Evolutionary conservation across 2,329 filamentous ascomycete genomes (phyloP).

Genomic region (Chaetomium olivaceum): DNA sequence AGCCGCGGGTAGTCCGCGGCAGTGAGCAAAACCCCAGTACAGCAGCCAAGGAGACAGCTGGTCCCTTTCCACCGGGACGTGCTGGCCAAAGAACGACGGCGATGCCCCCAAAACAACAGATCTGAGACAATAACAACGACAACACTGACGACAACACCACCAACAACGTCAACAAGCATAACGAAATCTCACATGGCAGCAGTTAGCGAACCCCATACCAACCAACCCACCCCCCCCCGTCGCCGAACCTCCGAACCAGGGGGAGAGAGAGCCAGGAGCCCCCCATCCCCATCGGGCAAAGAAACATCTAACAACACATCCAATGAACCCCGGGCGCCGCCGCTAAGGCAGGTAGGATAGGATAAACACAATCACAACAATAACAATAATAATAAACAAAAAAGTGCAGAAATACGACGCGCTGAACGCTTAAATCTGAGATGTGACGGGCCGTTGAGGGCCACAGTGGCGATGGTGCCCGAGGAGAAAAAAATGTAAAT

Average conservation of each 20-base stretch:
- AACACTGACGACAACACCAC: neutral
- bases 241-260: neutral
- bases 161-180: neutral
- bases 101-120: neutral
- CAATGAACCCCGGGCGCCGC: neutral
- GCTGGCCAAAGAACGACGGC: neutral
- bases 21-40: neutral
- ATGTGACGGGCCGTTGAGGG: conserved; percentile 1
- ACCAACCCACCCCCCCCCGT: neutral
- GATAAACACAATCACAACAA: neutral
- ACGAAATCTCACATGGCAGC: neutral
- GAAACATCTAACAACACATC: no score
- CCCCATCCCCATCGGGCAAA: neutral
- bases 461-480: conserved; percentile 20
- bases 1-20: neutral
- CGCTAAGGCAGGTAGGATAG: neutral
- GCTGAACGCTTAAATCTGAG: neutral
- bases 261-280: no score
- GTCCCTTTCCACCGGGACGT: conserved; percentile 4
- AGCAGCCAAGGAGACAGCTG: conserved; percentile 5
- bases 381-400: conserved; percentile 1
- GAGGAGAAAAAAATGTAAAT: neutral
- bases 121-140: conserved; percentile 5
- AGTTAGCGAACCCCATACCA: neutral
- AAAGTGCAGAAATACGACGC: neutral